Evolutionary conservation across 116 monocot genomes (phyloP).

Genomic region (Zostera marina): DNA sequence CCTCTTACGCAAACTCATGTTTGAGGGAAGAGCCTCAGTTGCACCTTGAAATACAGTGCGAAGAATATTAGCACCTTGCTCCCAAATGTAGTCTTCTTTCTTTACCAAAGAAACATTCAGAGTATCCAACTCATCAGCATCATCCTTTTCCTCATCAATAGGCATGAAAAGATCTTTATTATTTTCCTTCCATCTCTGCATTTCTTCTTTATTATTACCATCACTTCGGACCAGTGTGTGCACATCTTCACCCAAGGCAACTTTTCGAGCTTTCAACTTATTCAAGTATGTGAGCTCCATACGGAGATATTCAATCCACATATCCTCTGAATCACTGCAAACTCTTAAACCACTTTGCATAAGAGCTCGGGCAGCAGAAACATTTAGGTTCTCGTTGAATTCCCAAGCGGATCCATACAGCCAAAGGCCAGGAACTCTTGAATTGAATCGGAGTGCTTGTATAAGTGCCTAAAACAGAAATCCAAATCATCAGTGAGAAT

Average conservation of each 20-base stretch:
- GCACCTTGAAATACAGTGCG: conserved; percentile 68
- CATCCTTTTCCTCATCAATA: conserved; percentile 19
- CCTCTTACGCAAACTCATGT: conserved; percentile 50
- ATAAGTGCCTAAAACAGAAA: conserved; percentile 34
- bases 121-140: conserved; percentile 1
- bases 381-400: conserved; percentile 83
- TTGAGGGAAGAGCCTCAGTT: conserved; percentile 43
- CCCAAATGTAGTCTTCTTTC: conserved; percentile 47
- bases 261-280: conserved; percentile 71
- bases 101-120: conserved; percentile 23
- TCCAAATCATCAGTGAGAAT: background rate
- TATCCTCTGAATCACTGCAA: conserved; percentile 66
- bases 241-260: conserved; percentile 51
- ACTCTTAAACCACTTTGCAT: conserved; percentile 83
- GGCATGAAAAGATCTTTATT: conserved; percentile 53
- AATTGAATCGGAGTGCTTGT: conserved; percentile 60
- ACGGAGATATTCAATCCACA: conserved; percentile 86
- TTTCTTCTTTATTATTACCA: conserved; percentile 13
- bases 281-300: conserved; percentile 92
- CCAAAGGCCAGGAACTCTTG: conserved; percentile 87
- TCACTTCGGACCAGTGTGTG: conserved; percentile 11
- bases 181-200: conserved; percentile 43
- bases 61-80: conserved; percentile 45
- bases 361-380: conserved; percentile 58
- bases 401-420: conserved; percentile 92